Percentiles rank a stretch among this genome's conserved stretches.
phyloP scores from a whole-genome alignment of 345 rosid species.

The thale cress (Arabidopsis thaliana) region TAIR10.1 NC_003076.8:25214001-25214500 shows the following conservation, averaged over 20 bases:
- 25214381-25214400: conserved; percentile 51
- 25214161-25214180: neutral
- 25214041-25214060: no score
- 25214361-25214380: conserved; percentile 55
- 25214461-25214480: conserved; percentile 78
- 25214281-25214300: neutral
- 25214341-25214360: conserved; percentile 16
- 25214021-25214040: no score
- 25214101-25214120: no score
- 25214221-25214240: conserved; percentile 30
- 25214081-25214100: no score
- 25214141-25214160: no score
- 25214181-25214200: conserved; percentile 20
- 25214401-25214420: conserved; percentile 92
- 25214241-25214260: conserved; percentile 31
- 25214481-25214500: conserved; percentile 85
- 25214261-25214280: conserved; percentile 27
- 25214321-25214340: neutral
- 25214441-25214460: conserved; percentile 75
- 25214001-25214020: no score
- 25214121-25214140: neutral
- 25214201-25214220: conserved; percentile 21
- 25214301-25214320: neutral
- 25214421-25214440: conserved; percentile 81
- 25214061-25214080: no score